phyloP scores from a whole-genome alignment of 768 basidiomycete genomes.

The Suillus hirtellus region DNA sequence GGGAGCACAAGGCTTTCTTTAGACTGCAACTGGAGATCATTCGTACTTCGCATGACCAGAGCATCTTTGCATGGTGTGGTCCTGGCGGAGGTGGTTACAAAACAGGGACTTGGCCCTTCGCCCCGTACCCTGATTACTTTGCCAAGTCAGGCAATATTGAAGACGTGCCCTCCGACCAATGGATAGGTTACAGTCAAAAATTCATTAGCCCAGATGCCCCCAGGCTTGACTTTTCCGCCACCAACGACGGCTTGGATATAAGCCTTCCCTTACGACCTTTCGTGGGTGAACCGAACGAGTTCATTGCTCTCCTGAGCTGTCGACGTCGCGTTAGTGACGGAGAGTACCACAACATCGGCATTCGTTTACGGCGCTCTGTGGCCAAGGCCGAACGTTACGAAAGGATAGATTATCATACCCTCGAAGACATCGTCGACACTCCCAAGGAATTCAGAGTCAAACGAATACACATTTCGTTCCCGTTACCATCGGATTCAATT shows the following conservation, averaged over 20 bases:
- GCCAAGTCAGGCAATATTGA: not conserved
- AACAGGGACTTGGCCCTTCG: not conserved
- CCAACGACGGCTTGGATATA: slow-evolving; percentile 3
- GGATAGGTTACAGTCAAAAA: not conserved
- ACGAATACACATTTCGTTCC: not conserved
- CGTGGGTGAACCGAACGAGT: not conserved
- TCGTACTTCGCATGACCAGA: slow-evolving; percentile 13
- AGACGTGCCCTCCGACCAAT: not conserved
- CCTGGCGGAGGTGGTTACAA: not conserved
- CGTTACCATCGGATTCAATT: not conserved
- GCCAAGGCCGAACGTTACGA: slow-evolving; percentile 3
- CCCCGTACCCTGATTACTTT: not conserved
- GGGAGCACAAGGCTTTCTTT: slow-evolving; percentile 23
- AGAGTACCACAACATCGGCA: not conserved
- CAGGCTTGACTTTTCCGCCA: slow-evolving; percentile 3
- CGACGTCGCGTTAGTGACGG: not conserved
- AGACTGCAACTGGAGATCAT: slow-evolving; percentile 18
- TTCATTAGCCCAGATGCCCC: not conserved
- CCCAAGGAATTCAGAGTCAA: not conserved
- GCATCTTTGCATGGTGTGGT: slow-evolving; percentile 13
- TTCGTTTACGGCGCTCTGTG: not conserved
- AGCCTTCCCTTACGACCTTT: not conserved
- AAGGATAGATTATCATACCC: not conserved
- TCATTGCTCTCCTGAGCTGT: slow-evolving; percentile 6
- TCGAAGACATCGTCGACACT: slow-evolving; percentile 1